Conservation (phyloP, 352 stramenopile species). For the Globisporangium radiosum region DNA sequence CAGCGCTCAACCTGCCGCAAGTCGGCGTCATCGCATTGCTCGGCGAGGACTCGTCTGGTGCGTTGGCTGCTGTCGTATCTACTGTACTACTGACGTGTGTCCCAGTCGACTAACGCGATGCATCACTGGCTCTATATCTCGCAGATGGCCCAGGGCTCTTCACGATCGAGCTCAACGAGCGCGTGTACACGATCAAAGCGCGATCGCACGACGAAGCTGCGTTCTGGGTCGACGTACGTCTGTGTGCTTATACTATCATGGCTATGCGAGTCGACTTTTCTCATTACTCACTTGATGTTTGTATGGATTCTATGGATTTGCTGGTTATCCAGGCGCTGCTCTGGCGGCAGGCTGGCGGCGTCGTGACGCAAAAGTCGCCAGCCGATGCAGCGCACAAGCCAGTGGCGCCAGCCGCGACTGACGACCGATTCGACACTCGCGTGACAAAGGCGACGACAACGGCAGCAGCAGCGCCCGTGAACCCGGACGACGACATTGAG, state of each 20-base stretch:
- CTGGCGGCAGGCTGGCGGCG: constrained; percentile 72
- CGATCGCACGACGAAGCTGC: constrained; percentile 77
- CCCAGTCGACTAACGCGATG: background rate
- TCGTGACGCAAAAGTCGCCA: constrained; percentile 76
- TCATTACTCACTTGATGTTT: too few species aligned
- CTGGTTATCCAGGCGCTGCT: constrained; percentile 42
- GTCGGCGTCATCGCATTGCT: constrained; percentile 82
- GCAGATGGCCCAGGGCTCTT: constrained; percentile 80
- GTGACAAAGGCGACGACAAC: background rate
- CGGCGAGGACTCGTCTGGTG: constrained; percentile 61
- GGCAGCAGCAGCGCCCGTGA: constrained; percentile 2
- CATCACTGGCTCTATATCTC: background rate
- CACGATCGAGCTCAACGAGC: constrained; percentile 87
- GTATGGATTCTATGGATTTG: background rate
- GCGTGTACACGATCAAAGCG: constrained; percentile 89
- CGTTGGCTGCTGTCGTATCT: background rate
- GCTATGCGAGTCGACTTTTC: too few species aligned
- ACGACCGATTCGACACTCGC: too few species aligned
- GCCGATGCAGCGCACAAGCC: constrained; percentile 6
- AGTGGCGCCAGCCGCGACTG: background rate
- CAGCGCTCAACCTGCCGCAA: constrained; percentile 89
- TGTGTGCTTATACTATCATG: too few species aligned
- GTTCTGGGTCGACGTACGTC: constrained; percentile 78
- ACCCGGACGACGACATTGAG: constrained; percentile 10
- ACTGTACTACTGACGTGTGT: background rate